Base-by-base conservation (phyloP, 352 stramenopile genomes). In the Blastocystis sp. region DNA sequence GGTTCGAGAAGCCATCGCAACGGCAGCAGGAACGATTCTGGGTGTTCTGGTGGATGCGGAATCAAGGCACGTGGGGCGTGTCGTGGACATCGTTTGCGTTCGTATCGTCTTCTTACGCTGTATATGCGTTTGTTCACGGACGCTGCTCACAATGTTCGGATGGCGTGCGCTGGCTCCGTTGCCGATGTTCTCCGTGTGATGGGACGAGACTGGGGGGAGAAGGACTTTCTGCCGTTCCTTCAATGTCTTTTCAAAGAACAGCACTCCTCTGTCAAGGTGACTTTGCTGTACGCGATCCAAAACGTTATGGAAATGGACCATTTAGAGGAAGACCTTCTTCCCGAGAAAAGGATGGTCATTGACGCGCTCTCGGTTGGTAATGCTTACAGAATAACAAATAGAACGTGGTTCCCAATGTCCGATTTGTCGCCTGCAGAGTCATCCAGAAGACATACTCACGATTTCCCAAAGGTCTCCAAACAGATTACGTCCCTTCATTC, bases 341-440 rank as follows among this genome's bases (percentile, higher is more conserved):
- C 24, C 3, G 32, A 56, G 21, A 48, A 61, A 38, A 32, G 21
- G 27, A 24, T 78, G 4, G 18, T 78, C 24, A 61, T 78, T 42
- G 42, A 78, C 2, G 42, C 56, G 36, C 67, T 78, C 42, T 78
- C 67, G 56, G 67, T 78, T 56, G 0, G 1, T 51, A 42, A 29
- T 21, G n/a, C 9, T 34, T 61, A 16, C 16, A 8, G 29, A 34
- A 18, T 78, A 27, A 59, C 16, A 27, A 4, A 48, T 78, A 78
- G 67, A 61, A 78, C 24, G 4, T 40, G 9, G 36, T 78, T 38
- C 67, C 67, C 4, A 78, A 78, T 40, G 57, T 78, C 9, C 67
- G 67, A 18, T 78, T 78, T 27, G 57, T 78, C 6, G 29, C 67
- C 14, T 78, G 67, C 51, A 78, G 49, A 40, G 67, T 78, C 21